Percentiles rank a stretch among this genome's conserved stretches.
phyloP scores from a whole-genome alignment of 148 eudicot genomes.

The Vaccinium macrocarpon region DNA sequence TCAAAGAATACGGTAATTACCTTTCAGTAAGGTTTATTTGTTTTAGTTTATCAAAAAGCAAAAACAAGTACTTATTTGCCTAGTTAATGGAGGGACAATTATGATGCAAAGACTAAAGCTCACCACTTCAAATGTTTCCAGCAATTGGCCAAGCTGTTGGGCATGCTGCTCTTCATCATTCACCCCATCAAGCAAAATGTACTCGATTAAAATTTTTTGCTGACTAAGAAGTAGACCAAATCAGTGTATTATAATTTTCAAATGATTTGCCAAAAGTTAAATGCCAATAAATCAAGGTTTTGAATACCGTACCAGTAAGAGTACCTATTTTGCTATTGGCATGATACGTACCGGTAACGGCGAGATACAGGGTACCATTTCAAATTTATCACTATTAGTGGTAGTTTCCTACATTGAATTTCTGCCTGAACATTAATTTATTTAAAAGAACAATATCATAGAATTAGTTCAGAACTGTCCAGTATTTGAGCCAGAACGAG shows the following conservation, averaged over 20 bases:
- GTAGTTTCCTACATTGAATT: too few species aligned
- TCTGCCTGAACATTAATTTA: too few species aligned
- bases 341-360: too few species aligned
- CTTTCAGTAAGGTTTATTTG: background rate
- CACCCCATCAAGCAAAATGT: slow-evolving; percentile 96
- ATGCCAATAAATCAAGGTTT: background rate
- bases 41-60: background rate
- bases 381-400: background rate
- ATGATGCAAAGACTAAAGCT: slow-evolving; percentile 24
- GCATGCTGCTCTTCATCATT: slow-evolving; percentile 94
- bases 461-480: too few species aligned
- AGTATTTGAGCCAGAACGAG: too few species aligned
- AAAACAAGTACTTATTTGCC: background rate
- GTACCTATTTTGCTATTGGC: too few species aligned
- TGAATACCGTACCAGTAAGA: too few species aligned
- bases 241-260: background rate
- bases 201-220: slow-evolving; percentile 94
- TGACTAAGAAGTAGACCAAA: slow-evolving; percentile 53
- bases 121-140: slow-evolving; percentile 87
- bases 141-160: slow-evolving; percentile 84
- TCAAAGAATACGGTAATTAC: background rate
- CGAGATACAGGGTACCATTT: too few species aligned
- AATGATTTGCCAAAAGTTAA: background rate
- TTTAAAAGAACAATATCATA: too few species aligned
- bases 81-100: background rate